Conservation (phyloP, 306 rosid species). For the Glycine latifolia region DNA sequence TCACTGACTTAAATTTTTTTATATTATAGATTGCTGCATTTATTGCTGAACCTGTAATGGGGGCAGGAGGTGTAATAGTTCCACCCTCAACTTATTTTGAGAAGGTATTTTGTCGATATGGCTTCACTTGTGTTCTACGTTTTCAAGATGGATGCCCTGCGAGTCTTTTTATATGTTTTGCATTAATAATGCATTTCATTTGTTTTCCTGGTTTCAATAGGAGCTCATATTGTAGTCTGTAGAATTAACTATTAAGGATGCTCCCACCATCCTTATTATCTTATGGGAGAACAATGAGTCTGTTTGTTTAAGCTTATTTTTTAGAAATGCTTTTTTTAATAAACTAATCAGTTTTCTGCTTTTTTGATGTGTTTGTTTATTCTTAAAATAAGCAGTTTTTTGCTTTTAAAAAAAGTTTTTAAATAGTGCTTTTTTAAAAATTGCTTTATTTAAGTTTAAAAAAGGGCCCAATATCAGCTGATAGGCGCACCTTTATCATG, state of each 20-base stretch:
- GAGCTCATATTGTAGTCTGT: background rate
- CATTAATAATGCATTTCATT: slow-evolving; percentile 21
- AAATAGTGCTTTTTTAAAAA: too few species aligned
- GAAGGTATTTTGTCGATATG: slow-evolving; percentile 62
- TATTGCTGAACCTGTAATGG: slow-evolving; percentile 97
- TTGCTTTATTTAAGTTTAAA: too few species aligned
- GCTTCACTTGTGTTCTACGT: slow-evolving; percentile 28
- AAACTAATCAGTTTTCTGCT: too few species aligned
- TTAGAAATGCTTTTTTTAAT: too few species aligned
- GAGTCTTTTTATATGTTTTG: slow-evolving; percentile 2
- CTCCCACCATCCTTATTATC: background rate
- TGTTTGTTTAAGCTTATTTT: too few species aligned
- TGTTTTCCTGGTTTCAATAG: slow-evolving; percentile 16
- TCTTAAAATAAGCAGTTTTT: too few species aligned
- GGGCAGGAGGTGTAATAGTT: slow-evolving; percentile 94
- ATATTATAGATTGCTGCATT: slow-evolving; percentile 88
- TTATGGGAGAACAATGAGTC: background rate
- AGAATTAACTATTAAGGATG: background rate
- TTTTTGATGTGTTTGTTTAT: too few species aligned
- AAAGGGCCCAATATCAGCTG: background rate
- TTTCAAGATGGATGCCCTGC: slow-evolving; percentile 34
- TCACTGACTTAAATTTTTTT: slow-evolving; percentile 9
- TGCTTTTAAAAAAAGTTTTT: too few species aligned
- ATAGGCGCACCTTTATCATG: background rate
- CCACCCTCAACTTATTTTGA: slow-evolving; percentile 93